Evolutionary conservation across 2,329 filamentous ascomycete genomes (phyloP), one percentile per base, ranked within the genome.

Genomic region (Metarhizium album): DNA sequence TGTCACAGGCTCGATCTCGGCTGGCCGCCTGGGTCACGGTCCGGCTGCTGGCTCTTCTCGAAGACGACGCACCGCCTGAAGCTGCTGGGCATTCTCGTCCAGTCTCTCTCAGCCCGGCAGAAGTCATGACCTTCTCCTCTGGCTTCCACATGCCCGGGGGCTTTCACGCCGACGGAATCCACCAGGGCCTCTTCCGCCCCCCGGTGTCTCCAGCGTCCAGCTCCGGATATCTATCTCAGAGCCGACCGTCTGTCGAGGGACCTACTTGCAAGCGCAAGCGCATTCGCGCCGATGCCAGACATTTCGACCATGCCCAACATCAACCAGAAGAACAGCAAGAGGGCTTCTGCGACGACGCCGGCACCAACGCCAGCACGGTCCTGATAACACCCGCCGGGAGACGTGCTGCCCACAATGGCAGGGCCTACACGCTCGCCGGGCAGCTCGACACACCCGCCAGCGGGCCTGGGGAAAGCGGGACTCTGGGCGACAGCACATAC

Each of bases 401-500:
- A 45, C 45, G 43, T 45, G 47, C 45, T 45, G 47, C 45, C 16
- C 47, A 43, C 13, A 45, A 47, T 22, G 45, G 51, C 29, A 42
- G 51, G 29, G 11, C 57, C 48, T 81, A 80, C 54, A 70, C 72
- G 2, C 65, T 80, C 9, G 76, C 75, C 6, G 78, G 77, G 18
- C 74, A 78, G 59, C 73, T 80, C 47, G 70, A 74, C 46, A 76
- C 74, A 0, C 73, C 74, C 0, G 65, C 61, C n/a, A 63, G 63
- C 37, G 62, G 58, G 4, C 54, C 55, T 8, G 58, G 60, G 2
- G 60, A 65, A 22, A 61, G 62, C 46, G 65, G 64, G 14, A 58
- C 63, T 23, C 64, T 80, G 51, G 75, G 74, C 18, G 75, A 80
- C 49, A 80, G 76, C 61, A 66, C 74, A 53, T 79, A 78, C 58